phyloP scores from a whole-genome alignment of 208 protist species.

The Lotmaria passim region DNA sequence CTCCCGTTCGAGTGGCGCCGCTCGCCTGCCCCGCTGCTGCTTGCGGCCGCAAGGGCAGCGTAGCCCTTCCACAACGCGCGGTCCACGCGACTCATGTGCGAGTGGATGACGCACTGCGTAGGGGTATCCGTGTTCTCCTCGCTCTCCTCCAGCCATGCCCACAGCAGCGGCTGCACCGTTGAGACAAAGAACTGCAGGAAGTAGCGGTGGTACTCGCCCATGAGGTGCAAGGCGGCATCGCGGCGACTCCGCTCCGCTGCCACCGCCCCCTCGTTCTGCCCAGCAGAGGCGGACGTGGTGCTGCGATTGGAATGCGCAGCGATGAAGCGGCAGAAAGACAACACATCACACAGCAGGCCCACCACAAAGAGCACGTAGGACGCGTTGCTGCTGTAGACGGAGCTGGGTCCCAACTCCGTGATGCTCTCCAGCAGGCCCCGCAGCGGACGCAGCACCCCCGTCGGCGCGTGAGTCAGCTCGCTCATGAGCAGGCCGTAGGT shows the following conservation, averaged over 20 bases:
- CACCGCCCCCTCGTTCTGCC: neutral
- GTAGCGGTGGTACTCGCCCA: slow-evolving; percentile 27
- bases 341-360: slow-evolving; percentile 61
- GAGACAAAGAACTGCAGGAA: slow-evolving; percentile 43
- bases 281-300: slow-evolving; percentile 1
- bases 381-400: slow-evolving; percentile 82
- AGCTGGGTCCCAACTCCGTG: slow-evolving; percentile 63
- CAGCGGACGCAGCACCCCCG: slow-evolving; percentile 57
- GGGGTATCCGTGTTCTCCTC: slow-evolving; percentile 71
- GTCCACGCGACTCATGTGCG: slow-evolving; percentile 59
- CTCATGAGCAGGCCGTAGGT: slow-evolving; percentile 87
- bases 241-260: slow-evolving; percentile 10
- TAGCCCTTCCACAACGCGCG: slow-evolving; percentile 51
- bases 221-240: slow-evolving; percentile 15
- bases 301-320: slow-evolving; percentile 16
- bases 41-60: neutral
- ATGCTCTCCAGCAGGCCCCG: slow-evolving; percentile 48
- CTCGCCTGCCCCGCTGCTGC: neutral
- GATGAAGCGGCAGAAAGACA: slow-evolving; percentile 50
- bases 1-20: neutral
- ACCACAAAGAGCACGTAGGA: slow-evolving; percentile 78
- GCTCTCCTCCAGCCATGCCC: slow-evolving; percentile 59
- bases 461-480: slow-evolving; percentile 73
- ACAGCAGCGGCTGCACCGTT: slow-evolving; percentile 47
- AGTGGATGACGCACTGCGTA: slow-evolving; percentile 73